Percentiles rank a stretch among this genome's conserved stretches.
These are phyloP conservation scores for Penicillium brasilianum DNA, from an alignment of 2,329 filamentous ascomycete species.

Conservation along the genomic window DNA sequence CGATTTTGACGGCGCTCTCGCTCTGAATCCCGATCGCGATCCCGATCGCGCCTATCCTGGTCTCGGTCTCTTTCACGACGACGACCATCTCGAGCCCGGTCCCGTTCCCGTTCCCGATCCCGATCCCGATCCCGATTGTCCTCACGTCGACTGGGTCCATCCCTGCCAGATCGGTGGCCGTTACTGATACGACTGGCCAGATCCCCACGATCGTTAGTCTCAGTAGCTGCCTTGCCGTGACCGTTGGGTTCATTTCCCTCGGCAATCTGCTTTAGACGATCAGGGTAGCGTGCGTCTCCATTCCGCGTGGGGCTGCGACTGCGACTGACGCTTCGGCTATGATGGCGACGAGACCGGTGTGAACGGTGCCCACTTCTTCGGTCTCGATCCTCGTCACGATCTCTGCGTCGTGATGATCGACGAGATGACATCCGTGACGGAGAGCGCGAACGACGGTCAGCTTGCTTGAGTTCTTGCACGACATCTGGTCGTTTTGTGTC, in stretches of 20 bases:
- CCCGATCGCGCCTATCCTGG: constrained; percentile 28
- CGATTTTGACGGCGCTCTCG: constrained; percentile 36
- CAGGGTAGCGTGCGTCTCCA: constrained; percentile 45
- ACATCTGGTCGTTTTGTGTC: constrained; percentile 55
- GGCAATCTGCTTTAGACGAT: constrained; percentile 37
- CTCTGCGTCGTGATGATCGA: constrained; percentile 63
- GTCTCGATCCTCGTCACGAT: constrained; percentile 61
- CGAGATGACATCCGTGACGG: constrained; percentile 65
- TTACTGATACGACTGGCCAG: constrained; percentile 33
- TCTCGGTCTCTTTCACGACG: constrained; percentile 44
- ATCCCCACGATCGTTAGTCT: constrained; percentile 29
- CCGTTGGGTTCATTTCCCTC: constrained; percentile 31
- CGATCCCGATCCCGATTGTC: constrained; percentile 28
- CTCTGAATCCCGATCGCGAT: constrained; percentile 31
- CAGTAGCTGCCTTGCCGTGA: constrained; percentile 25
- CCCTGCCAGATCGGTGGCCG: constrained; percentile 37
- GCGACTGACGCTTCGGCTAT: constrained; percentile 41
- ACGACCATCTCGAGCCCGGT: constrained; percentile 28
- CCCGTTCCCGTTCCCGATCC: constrained; percentile 26
- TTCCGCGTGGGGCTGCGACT: constrained; percentile 39
- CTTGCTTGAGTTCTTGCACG: constrained; percentile 27
- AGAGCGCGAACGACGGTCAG: constrained; percentile 66
- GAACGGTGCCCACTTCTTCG: constrained; percentile 49
- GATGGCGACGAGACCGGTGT: constrained; percentile 58
- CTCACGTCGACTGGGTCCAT: constrained; percentile 36